A percentile compares a stretch with the other conserved stretches of the same genome.
phyloP scores from a whole-genome alignment of 768 basidiomycete genomes.

The Pleurotus sapidus region DNA sequence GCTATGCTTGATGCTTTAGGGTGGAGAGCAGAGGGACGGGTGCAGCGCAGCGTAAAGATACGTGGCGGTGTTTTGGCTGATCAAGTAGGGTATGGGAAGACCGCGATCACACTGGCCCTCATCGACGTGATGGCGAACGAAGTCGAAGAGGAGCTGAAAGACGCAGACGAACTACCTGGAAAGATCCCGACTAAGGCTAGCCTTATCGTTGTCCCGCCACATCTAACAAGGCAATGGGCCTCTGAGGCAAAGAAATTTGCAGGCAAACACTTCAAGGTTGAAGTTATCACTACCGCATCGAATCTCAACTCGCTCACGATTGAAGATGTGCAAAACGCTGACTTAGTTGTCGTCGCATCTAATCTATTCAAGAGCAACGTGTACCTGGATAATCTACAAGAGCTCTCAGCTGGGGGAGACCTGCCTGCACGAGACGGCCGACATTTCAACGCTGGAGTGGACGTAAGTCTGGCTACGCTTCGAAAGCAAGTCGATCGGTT shows the following conservation, averaged over 20 bases:
- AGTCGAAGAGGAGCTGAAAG: conserved; percentile 56
- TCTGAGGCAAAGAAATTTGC: conserved; percentile 85
- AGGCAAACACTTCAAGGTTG: conserved; percentile 55
- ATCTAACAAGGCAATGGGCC: conserved; percentile 87
- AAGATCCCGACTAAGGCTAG: conserved; percentile 81
- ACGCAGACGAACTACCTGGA: conserved; percentile 47
- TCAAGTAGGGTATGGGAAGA: conserved; percentile 97
- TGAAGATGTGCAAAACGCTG: conserved; percentile 73
- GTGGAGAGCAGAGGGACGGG: conserved; percentile 94
- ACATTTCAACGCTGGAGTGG: conserved; percentile 84
- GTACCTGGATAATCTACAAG: conserved; percentile 74
- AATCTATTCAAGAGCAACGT: conserved; percentile 79
- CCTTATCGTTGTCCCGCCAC: conserved; percentile 84
- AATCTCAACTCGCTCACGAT: conserved; percentile 74
- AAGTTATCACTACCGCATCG: conserved; percentile 63
- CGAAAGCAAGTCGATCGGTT: conserved; percentile 62
- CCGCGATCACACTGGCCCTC: conserved; percentile 88
- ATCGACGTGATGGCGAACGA: conserved; percentile 67
- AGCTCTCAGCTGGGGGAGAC: conserved; percentile 63
- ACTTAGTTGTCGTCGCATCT: conserved; percentile 84
- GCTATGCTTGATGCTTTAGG: conserved; percentile 82
- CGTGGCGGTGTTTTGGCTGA: conserved; percentile 93
- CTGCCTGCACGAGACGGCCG: conserved; percentile 80
- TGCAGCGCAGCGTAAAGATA: conserved; percentile 68
- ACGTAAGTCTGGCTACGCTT: conserved; percentile 55